Base-by-base conservation (phyloP, 2,329 filamentous ascomycete genomes). In the Nigrospora sphaerica region DNA sequence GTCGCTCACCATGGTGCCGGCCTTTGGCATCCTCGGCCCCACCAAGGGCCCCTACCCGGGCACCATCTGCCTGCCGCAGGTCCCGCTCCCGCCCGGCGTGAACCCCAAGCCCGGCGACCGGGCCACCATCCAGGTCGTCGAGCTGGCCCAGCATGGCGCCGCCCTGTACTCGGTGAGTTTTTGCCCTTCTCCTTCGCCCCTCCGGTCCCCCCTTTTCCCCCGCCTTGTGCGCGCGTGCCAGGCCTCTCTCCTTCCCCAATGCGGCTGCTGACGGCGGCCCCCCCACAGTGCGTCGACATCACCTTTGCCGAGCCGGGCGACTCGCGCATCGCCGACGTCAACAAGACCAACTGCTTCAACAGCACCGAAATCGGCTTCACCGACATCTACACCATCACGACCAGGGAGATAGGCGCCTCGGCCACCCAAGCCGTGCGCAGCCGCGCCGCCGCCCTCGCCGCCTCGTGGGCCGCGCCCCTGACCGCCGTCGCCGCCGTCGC, bases 281-380 rank as follows among this genome's bases (percentile, higher is more conserved):
- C 3, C n/a, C 23, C n/a, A 31, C 43, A 95, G 89, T 97, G 93
- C 62, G 91, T 95, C 56, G 92, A 97, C 62, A 95, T 97, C 58
- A 92, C 86, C 40, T 95, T 97, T 57, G 88, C 85, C 41, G 86
- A 90, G 2, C 86, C 87, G 19, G 71, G 81, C 57, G 85, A 95
- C 61, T 52, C 67, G 35, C 70, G 68, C 39, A 81, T 95, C 42
- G 72, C 72, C 46, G 73, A 85, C 54, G 87, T 96, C 54, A 95
- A 86, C 62, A 72, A 75, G 49, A 76, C 80, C 13, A 96, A 95
- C 69, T 97, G 92, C 75, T 90, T 85, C 74, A 97, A 97, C 72
- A 88, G 84, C 49, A 82, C 78, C 39, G 73, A 88, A 46, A 81
- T 95, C 56, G 78, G 78, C 52, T 91, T 93, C 71, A 77, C 86